These are phyloP conservation scores for Rasamsonia emersonii DNA, from an alignment of 2,329 filamentous ascomycete species.

Conservation along the genomic window DNA sequence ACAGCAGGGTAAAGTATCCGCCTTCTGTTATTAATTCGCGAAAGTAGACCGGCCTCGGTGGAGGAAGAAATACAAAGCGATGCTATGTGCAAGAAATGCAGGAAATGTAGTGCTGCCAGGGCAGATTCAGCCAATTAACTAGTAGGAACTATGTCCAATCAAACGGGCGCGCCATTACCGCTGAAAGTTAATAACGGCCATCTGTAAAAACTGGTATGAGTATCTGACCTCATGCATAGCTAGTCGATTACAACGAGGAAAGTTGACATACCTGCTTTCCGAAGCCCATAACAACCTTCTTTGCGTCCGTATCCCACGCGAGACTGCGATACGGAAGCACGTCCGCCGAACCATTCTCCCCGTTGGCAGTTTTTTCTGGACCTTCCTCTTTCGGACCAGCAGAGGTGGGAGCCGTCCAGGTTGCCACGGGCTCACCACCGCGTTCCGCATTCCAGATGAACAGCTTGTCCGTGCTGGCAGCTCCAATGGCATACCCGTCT, in stretches of 20 bases:
- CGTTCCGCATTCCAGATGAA: constrained; percentile 41
- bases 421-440: constrained; percentile 35
- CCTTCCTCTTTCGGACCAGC: constrained; percentile 25
- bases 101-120: neutral
- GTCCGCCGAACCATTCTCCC: constrained; percentile 24
- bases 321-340: constrained; percentile 32
- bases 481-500: constrained; percentile 39
- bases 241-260: no score
- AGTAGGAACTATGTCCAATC: neutral
- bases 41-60: no score
- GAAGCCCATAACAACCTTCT: constrained; percentile 43
- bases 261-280: constrained; percentile 37
- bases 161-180: constrained; percentile 1
- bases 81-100: neutral
- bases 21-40: no score
- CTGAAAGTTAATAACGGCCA: constrained; percentile 28
- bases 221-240: neutral
- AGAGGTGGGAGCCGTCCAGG: constrained; percentile 25
- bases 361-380: constrained; percentile 22
- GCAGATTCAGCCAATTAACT: neutral
- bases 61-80: no score
- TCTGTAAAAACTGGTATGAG: constrained; percentile 13
- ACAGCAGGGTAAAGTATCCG: no score
- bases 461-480: constrained; percentile 34
- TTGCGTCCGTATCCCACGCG: constrained; percentile 47